These are phyloP conservation scores for Pachyrhizus erosus DNA, from an alignment of 306 rosid species.

Conservation along the genomic window DNA sequence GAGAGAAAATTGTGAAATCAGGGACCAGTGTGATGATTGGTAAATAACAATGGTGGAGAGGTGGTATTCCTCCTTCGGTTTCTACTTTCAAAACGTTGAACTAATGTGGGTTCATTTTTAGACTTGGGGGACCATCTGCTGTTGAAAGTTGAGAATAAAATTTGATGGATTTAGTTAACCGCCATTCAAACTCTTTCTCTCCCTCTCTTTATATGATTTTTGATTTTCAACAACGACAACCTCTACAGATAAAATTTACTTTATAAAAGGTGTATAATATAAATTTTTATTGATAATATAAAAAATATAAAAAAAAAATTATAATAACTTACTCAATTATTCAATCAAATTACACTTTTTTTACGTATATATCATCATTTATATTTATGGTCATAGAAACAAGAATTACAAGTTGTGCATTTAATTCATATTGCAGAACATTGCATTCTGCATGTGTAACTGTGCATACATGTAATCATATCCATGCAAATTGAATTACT, in stretches of 20 bases:
- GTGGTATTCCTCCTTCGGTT: not conserved
- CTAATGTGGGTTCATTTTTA: not conserved
- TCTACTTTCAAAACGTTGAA: not conserved
- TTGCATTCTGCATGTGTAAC: not conserved
- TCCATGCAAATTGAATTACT: slow-evolving; percentile 2
- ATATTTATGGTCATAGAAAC: not conserved
- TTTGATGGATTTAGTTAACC: not conserved
- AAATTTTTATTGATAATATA: no score
- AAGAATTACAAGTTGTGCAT: not conserved
- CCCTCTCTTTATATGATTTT: not conserved
- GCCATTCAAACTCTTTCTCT: not conserved
- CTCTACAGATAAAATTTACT: not conserved
- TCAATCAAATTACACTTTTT: no score
- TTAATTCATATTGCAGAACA: not conserved
- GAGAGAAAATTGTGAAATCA: not conserved
- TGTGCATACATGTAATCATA: not conserved
- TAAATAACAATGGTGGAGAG: not conserved
- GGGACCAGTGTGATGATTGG: slow-evolving; percentile 14
- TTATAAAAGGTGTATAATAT: not conserved
- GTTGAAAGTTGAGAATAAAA: not conserved
- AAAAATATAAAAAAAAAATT: no score
- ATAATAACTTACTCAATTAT: no score
- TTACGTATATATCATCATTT: no score
- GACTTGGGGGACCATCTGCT: not conserved
- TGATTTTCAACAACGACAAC: not conserved